These are phyloP conservation scores for Fusarium coicis DNA, from an alignment of 2,329 filamentous ascomycete genomes.

Conservation along the genomic window DNA sequence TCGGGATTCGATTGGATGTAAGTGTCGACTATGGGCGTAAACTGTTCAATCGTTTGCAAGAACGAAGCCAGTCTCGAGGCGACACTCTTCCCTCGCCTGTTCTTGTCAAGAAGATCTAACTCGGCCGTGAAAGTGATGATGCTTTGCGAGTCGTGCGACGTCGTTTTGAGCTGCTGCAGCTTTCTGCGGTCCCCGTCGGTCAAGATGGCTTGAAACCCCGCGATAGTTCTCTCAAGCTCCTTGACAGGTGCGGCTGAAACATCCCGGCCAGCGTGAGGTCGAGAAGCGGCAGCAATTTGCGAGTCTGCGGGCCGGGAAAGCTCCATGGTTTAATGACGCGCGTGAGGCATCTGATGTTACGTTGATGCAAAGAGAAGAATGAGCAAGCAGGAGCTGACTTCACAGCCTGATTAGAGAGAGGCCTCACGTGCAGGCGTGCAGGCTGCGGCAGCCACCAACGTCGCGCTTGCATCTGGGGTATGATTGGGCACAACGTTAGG, in stretches of 20 bases:
- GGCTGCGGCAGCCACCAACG: background rate
- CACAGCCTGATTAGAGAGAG: background rate
- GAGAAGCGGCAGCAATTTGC: background rate
- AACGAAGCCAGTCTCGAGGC: slow-evolving; percentile 17
- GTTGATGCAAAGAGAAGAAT: background rate
- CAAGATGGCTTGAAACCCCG: slow-evolving; percentile 14
- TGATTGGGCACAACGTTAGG: background rate
- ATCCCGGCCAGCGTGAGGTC: rapidly evolving
- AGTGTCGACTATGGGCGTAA: slow-evolving; percentile 18
- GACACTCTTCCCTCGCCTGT: slow-evolving; percentile 20
- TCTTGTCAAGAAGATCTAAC: slow-evolving; percentile 6
- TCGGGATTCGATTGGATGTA: slow-evolving; percentile 19
- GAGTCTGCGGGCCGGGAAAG: background rate
- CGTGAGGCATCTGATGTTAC: rapidly evolving
- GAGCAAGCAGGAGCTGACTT: too few relatives aligned
- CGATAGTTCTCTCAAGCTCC: slow-evolving; percentile 1
- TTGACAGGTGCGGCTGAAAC: background rate
- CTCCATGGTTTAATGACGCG: background rate
- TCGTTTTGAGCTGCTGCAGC: slow-evolving; percentile 2
- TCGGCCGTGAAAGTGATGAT: slow-evolving; percentile 27
- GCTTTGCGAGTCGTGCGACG: slow-evolving; percentile 16
- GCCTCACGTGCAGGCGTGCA: background rate
- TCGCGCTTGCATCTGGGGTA: background rate
- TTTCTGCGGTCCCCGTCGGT: slow-evolving; percentile 18
- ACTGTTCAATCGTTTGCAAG: slow-evolving; percentile 26